Conservation (phyloP, 257 asterid species). For the Rauvolfia tetraphylla region DNA sequence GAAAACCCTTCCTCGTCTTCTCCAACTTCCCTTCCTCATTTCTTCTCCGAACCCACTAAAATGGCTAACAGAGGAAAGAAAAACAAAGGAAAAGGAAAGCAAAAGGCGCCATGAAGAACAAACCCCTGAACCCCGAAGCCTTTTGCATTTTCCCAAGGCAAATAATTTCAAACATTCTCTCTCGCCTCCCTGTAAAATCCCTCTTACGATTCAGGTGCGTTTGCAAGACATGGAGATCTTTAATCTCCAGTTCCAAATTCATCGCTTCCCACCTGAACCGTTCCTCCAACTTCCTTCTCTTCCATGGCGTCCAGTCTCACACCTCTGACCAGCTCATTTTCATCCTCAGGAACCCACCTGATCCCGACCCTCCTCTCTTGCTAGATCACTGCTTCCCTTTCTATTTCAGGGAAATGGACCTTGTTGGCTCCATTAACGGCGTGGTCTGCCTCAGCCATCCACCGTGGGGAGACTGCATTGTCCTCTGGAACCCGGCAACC, state of each 20-base stretch:
- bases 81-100: neutral
- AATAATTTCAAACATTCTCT: neutral
- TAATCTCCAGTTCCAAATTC: neutral
- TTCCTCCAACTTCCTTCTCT: neutral
- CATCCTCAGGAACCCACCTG: neutral
- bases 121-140: neutral
- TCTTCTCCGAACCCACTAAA: too few relatives aligned
- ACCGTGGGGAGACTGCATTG: neutral
- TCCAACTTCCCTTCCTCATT: too few relatives aligned
- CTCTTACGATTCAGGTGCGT: too few relatives aligned
- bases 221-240: too few relatives aligned
- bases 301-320: neutral
- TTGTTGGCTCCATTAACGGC: neutral
- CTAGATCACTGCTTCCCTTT: neutral
- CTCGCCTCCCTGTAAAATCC: neutral
- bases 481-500: conserved; percentile 3
- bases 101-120: neutral
- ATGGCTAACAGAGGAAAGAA: too few relatives aligned
- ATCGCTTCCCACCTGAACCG: neutral
- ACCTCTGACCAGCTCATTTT: neutral
- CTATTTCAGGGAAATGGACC: neutral
- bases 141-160: neutral
- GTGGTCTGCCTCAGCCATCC: conserved; percentile 1
- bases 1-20: neutral
- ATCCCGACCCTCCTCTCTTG: neutral